These are phyloP conservation scores for Salpingoeca rosetta DNA, from an alignment of 78 protist genomes.

Conservation along the genomic window DNA sequence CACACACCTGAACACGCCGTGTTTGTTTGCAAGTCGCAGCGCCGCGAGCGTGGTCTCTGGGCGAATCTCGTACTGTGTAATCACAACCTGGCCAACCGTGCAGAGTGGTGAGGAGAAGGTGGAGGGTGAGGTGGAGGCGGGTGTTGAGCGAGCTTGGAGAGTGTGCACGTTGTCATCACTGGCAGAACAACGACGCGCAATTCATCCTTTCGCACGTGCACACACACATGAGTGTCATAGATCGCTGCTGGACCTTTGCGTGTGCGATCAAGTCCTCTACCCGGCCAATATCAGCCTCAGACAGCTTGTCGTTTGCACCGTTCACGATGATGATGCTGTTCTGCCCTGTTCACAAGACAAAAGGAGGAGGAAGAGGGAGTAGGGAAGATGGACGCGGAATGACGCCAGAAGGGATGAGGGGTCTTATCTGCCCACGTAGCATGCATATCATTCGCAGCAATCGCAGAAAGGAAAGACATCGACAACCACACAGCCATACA, in stretches of 20 bases:
- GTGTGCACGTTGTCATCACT: neutral
- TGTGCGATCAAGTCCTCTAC: neutral
- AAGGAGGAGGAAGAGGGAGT: neutral
- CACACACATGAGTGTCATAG: no score
- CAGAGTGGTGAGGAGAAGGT: neutral
- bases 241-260: neutral
- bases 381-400: neutral
- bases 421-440: no score
- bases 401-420: neutral
- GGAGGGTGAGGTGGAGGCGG: neutral
- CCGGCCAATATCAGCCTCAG: neutral
- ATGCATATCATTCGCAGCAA: no score
- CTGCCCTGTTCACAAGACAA: neutral
- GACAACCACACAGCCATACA: no score
- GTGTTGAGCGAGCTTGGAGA: neutral
- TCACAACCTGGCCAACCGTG: neutral
- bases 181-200: neutral
- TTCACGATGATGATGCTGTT: constrained; percentile 26
- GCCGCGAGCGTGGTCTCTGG: neutral
- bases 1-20: neutral
- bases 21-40: neutral
- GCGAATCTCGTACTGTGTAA: neutral
- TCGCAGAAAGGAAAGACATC: no score
- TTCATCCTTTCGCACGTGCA: neutral
- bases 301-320: constrained; percentile 4